Conservation (phyloP, 495 filamentous ascomycete species). For the Annulohypoxylon maeteangense region DNA sequence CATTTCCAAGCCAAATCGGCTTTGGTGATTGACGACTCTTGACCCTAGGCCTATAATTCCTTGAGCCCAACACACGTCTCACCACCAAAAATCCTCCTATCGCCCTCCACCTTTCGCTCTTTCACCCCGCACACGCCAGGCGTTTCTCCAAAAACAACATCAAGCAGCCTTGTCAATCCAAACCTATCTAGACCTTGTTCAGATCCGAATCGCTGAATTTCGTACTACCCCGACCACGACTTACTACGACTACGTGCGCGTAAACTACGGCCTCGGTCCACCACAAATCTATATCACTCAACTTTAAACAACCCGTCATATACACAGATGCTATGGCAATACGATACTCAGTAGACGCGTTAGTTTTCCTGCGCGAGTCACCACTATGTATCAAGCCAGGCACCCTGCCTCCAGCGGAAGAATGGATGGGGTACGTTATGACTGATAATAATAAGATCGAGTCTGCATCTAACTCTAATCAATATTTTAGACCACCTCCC, state of each 20-base stretch:
- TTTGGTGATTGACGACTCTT: conserved; percentile 8
- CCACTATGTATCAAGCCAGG: conserved; percentile 86
- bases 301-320: background rate
- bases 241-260: background rate
- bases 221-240: background rate
- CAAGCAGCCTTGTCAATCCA: conserved; percentile 9
- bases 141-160: background rate
- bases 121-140: conserved; percentile 37
- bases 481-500: conserved; percentile 51
- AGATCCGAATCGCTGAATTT: background rate
- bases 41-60: background rate
- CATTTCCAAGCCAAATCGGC: background rate
- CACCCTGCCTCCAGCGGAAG: conserved; percentile 84
- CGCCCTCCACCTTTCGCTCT: conserved; percentile 8
- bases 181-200: background rate
- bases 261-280: conserved; percentile 2
- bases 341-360: conserved; percentile 82
- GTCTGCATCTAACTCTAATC: conserved; percentile 30
- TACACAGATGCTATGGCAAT: conserved; percentile 56
- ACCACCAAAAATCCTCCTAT: conserved; percentile 22
- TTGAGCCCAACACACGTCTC: conserved; percentile 6
- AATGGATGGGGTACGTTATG: conserved; percentile 94
- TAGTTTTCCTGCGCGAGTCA: conserved; percentile 80
- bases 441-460: background rate
- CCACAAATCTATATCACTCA: background rate